phyloP scores from a whole-genome alignment of 306 rosid genomes.

The Inga oerstediana region DNA sequence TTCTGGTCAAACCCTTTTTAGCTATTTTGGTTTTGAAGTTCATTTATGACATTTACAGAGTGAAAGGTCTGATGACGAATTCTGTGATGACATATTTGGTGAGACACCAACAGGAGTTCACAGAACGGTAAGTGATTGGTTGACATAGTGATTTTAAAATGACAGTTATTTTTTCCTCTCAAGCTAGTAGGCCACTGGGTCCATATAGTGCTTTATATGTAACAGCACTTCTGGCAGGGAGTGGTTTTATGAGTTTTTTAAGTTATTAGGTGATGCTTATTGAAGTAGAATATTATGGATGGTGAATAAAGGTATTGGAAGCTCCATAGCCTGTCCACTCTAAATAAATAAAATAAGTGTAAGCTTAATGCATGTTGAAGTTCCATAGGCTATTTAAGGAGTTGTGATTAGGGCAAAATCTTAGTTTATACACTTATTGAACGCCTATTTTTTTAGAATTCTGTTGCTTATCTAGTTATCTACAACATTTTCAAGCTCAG shows the following conservation, averaged over 20 bases:
- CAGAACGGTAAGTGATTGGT: conserved; percentile 59
- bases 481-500: not conserved
- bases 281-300: not conserved
- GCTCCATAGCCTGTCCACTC: not conserved
- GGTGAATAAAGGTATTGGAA: not conserved
- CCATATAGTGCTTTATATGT: not conserved
- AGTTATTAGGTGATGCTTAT: not conserved
- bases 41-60: conserved; percentile 56
- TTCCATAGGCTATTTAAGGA: not conserved
- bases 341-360: not conserved
- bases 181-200: not conserved
- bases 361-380: not conserved
- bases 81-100: conserved; percentile 97
- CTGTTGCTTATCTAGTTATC: not conserved
- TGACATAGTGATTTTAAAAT: not conserved
- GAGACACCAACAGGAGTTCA: conserved; percentile 95
- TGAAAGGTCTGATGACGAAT: conserved; percentile 74
- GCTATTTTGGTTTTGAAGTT: conserved; percentile 33
- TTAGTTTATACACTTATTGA: not conserved
- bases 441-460: not conserved
- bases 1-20: not conserved
- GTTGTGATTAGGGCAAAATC: not conserved
- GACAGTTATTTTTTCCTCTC: not conserved
- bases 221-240: not conserved
- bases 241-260: not conserved